These are phyloP conservation scores for Alternaria hordeiaustralica DNA, from an alignment of 2,329 filamentous ascomycete genomes.

Conservation along the genomic window DNA sequence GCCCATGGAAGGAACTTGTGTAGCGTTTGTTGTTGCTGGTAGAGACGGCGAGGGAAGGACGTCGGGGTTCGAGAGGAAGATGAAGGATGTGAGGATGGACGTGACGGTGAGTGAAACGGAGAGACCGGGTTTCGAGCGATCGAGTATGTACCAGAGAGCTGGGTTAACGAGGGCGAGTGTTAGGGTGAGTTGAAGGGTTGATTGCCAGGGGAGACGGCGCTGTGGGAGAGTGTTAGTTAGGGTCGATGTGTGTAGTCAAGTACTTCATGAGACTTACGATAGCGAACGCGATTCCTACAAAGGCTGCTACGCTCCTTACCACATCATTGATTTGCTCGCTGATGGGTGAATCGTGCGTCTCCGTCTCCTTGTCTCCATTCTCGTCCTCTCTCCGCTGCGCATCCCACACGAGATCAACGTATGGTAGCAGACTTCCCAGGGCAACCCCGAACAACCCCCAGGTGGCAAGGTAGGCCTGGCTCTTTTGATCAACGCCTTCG, in stretches of 20 bases:
- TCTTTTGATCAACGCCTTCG: conserved; percentile 60
- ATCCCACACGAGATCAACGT: conserved; percentile 80
- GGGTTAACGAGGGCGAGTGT: conserved; percentile 92
- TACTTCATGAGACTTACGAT: conserved; percentile 68
- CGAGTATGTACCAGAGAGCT: conserved; percentile 93
- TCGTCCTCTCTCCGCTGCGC: conserved; percentile 48
- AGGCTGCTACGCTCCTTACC: conserved; percentile 72
- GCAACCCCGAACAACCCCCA: conserved; percentile 84
- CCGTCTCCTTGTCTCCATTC: conserved; percentile 36
- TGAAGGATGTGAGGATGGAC: conserved; percentile 72
- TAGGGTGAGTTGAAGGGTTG: conserved; percentile 88
- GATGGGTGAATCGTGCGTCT: conserved; percentile 47
- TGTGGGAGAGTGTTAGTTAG: conserved; percentile 47
- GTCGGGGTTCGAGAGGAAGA: conserved; percentile 78
- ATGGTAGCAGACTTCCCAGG: conserved; percentile 81
- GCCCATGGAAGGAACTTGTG: conserved; percentile 18
- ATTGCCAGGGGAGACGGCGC: conserved; percentile 92
- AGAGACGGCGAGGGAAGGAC: conserved; percentile 66
- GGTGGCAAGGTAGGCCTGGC: conserved; percentile 73
- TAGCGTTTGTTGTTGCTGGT: conserved; percentile 32
- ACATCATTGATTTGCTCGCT: conserved; percentile 76
- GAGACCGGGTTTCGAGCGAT: conserved; percentile 85
- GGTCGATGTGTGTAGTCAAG: not conserved
- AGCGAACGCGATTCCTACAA: conserved; percentile 76
- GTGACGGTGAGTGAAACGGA: conserved; percentile 78